Conservation (phyloP, 306 rosid species). For the Corylus americana region DNA sequence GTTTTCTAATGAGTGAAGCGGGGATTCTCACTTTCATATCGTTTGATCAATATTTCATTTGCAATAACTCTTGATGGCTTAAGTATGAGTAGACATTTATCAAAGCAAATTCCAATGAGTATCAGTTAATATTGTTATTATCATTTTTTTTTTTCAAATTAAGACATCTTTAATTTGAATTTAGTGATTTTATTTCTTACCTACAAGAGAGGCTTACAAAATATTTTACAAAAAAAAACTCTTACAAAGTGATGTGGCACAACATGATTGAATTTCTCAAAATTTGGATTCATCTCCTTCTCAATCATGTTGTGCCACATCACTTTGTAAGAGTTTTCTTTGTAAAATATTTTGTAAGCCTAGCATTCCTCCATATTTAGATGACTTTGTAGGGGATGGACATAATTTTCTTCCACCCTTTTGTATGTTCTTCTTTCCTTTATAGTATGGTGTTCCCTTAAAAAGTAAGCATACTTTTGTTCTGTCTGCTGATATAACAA, state of each 20-base stretch:
- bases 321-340: too few relatives aligned
- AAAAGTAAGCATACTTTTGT: background rate
- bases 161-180: background rate
- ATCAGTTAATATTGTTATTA: background rate
- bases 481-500: slow-evolving; percentile 1
- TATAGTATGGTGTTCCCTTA: slow-evolving; percentile 9
- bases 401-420: background rate
- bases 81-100: slow-evolving; percentile 13
- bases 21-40: slow-evolving; percentile 1
- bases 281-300: too few relatives aligned
- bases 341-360: too few relatives aligned
- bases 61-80: slow-evolving; percentile 13
- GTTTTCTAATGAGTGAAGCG: background rate
- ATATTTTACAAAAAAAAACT: too few relatives aligned
- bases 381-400: slow-evolving; percentile 5
- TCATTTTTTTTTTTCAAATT: too few relatives aligned
- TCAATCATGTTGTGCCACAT: too few relatives aligned
- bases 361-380: background rate
- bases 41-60: slow-evolving; percentile 18
- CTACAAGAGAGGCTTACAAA: too few relatives aligned
- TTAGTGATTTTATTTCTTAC: background rate
- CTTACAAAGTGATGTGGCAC: too few relatives aligned
- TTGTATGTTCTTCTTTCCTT: slow-evolving; percentile 13
- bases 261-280: too few relatives aligned
- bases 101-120: slow-evolving; percentile 7